Base-by-base conservation (phyloP, 2,329 filamentous ascomycete species). In the Gaeumannomyces sp. region DNA sequence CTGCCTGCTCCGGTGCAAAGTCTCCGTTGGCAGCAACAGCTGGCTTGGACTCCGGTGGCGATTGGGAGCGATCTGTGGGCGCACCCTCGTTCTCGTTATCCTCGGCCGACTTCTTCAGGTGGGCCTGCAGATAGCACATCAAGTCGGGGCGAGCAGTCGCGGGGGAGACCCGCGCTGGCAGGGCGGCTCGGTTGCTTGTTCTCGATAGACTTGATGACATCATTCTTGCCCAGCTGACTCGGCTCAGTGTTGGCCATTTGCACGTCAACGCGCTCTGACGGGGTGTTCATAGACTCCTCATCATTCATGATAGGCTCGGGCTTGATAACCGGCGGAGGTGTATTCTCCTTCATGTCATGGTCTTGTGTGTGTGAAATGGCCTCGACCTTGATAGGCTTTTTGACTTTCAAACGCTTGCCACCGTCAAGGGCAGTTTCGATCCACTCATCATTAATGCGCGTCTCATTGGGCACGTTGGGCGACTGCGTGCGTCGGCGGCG, bases 341-440 rank as follows among this genome's bases (percentile, higher is more conserved):
- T n/a, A 25, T 53, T 53, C 45, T 53, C 45, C 45, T 53, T 53
- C 19, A 53, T 22, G 27, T 53, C 25, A 45, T 56, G 35, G 25
- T 13, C 60, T 25, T 62, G 60, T 3, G 33, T 53, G 60, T 62
- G 35, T 22, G 19, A 10, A 53, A 53, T n/a, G 10, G 45, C 10
- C 19, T 63, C 56, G 10, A 27, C 16, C 62, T 64, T 64, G 29
- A 59, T 25, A 16, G 67, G 66, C 6, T 69, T 60, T 38, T 71
- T 68, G 65, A 79, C 68, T 69, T 77, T 80, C 67, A 79, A 71
- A 35, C 79, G 76, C 72, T 81, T 81, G 65, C 73, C 75, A 56
- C 73, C 75, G 61, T 78, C 74, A 25, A 74, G 61, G 6, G 73
- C 73, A 59, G 74, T 77, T 69, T 79, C 73, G 50, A 79, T 68